phyloP scores from a whole-genome alignment of 2,329 filamentous ascomycete genomes.

The Trichoderma sp. region DNA sequence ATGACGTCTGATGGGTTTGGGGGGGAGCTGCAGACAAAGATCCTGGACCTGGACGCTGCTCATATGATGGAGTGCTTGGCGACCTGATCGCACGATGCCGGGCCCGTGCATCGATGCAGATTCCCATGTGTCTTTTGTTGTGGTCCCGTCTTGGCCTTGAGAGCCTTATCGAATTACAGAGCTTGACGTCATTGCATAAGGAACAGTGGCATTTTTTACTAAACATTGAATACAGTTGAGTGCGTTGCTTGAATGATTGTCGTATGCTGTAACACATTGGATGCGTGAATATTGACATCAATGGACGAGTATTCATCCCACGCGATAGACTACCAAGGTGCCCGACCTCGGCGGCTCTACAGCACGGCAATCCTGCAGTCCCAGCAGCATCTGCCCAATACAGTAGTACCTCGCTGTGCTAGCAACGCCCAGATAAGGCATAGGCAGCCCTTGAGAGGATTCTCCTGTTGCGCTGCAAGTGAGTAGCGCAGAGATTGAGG shows the following conservation, averaged over 20 bases:
- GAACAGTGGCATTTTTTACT: background rate
- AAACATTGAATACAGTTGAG: background rate
- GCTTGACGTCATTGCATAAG: background rate
- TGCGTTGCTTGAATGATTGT: background rate
- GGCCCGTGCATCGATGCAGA: background rate
- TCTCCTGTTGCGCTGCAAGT: background rate
- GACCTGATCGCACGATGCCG: slow-evolving; percentile 8
- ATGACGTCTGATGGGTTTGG: background rate
- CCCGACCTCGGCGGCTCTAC: background rate
- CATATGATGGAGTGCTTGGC: background rate
- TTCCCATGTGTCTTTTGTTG: background rate
- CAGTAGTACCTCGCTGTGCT: background rate
- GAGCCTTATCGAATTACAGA: background rate
- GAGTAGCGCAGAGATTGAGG: background rate
- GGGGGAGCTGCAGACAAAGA: background rate
- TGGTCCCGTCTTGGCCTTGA: background rate
- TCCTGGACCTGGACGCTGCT: background rate
- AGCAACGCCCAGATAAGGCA: background rate
- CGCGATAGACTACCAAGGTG: background rate
- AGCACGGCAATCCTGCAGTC: background rate
- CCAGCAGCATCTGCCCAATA: background rate
- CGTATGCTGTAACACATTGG: background rate
- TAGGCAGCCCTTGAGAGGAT: background rate
- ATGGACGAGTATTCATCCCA: background rate
- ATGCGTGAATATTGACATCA: background rate